Percentiles rank a stretch among this genome's conserved stretches.
Evolutionary conservation across 495 filamentous ascomycete genomes (phyloP).

Genomic region (Xylaria castorea): DNA sequence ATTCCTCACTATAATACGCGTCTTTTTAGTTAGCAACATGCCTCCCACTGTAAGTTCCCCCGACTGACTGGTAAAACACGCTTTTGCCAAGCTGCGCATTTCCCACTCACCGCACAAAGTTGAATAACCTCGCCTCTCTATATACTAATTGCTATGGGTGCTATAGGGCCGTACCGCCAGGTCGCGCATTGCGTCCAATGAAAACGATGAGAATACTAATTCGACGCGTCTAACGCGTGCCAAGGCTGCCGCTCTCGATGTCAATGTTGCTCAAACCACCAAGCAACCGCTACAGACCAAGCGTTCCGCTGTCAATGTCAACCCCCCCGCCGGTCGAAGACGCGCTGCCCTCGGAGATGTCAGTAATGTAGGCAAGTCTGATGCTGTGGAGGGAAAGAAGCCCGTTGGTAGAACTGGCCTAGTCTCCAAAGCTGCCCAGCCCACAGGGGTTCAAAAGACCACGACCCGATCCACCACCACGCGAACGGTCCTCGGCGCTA

Average conservation of each 20-base stretch:
- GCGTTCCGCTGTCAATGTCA: conserved; percentile 65
- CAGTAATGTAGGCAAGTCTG: conserved; percentile 88
- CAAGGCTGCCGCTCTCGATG: conserved; percentile 79
- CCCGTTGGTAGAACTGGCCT: conserved; percentile 62
- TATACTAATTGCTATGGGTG: conserved; percentile 18
- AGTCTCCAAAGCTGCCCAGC: conserved; percentile 77
- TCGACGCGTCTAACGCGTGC: conserved; percentile 88
- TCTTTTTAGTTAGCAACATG: conserved; percentile 46
- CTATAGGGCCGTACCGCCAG: conserved; percentile 45
- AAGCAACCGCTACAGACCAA: conserved; percentile 77
- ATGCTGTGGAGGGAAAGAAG: conserved; percentile 77
- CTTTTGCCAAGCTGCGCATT: conserved; percentile 17
- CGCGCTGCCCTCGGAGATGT: conserved; percentile 88
- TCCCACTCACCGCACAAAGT: conserved; percentile 20
- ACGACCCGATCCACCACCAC: conserved; percentile 66
- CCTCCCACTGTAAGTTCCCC: conserved; percentile 57
- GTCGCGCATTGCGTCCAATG: conserved; percentile 74
- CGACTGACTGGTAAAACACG: conserved; percentile 25
- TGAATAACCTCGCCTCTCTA: conserved; percentile 12
- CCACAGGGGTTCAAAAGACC: conserved; percentile 81
- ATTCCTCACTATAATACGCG: conserved; percentile 22
- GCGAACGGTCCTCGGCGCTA: conserved; percentile 66
- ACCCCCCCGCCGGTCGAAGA: conserved; percentile 62
- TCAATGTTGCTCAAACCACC: conserved; percentile 58
- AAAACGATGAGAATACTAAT: conserved; percentile 89